These are phyloP conservation scores for Debaryomyces maramus DNA, from an alignment of 805 yeast genomes.

Conservation along the genomic window DNA sequence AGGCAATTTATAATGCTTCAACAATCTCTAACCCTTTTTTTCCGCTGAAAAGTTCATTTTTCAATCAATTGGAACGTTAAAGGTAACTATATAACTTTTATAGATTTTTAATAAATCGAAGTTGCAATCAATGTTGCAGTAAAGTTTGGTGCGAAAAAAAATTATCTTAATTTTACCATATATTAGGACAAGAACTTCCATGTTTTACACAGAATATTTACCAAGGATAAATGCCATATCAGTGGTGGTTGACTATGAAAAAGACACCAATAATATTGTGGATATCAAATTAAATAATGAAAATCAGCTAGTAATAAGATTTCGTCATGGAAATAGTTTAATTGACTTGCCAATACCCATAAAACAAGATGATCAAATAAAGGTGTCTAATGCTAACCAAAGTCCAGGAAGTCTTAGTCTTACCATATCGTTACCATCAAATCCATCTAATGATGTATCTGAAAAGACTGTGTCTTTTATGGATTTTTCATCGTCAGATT, in stretches of 20 bases:
- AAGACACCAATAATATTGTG: constrained; percentile 7
- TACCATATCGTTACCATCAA: constrained; percentile 2
- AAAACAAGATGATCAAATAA: neutral
- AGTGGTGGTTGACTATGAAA: constrained; percentile 11
- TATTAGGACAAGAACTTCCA: constrained; percentile 4
- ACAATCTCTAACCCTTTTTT: neutral
- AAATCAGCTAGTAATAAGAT: constrained; percentile 2
- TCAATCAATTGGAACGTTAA: neutral
- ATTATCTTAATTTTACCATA: neutral
- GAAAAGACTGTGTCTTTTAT: constrained; percentile 11
- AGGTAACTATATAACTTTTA: neutral
- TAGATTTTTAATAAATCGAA: neutral
- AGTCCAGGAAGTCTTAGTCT: constrained; percentile 3
- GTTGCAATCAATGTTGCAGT: neutral
- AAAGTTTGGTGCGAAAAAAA: neutral
- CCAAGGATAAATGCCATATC: constrained; percentile 22
- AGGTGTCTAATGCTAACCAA: constrained; percentile 4
- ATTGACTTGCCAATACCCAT: constrained; percentile 2
- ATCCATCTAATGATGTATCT: neutral
- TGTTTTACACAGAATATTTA: constrained; percentile 25
- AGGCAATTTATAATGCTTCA: too few species aligned
- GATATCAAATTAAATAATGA: constrained; percentile 7
- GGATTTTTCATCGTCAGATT: constrained; percentile 6
- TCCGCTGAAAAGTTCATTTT: too few species aligned
- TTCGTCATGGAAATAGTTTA: neutral